Conservation (phyloP, 257 asterid species). For the Thymus quinquecostatus region DNA sequence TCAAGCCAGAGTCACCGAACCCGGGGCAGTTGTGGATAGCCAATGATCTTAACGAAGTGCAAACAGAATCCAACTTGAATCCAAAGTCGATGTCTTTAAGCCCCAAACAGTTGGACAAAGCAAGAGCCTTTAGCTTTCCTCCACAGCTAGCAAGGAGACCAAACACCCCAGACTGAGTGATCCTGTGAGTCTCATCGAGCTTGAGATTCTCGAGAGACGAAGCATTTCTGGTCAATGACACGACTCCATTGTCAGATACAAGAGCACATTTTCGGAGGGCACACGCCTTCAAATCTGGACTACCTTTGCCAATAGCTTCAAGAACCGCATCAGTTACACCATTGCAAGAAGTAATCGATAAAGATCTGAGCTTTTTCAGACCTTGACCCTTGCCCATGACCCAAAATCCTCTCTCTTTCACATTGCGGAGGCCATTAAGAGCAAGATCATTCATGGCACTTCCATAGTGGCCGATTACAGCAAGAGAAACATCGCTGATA, state of each 20-base stretch:
- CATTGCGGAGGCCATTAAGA: constrained; percentile 61
- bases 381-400: constrained; percentile 92
- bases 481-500: constrained; percentile 78
- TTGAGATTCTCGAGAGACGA: constrained; percentile 62
- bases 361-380: constrained; percentile 67
- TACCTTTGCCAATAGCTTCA: constrained; percentile 69
- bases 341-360: constrained; percentile 62
- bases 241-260: constrained; percentile 76
- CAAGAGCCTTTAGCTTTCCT: constrained; percentile 61
- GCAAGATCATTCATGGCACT: constrained; percentile 59
- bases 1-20: constrained; percentile 60
- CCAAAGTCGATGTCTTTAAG: constrained; percentile 50
- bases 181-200: constrained; percentile 75
- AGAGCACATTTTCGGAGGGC: constrained; percentile 55
- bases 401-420: constrained; percentile 94
- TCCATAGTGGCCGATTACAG: constrained; percentile 89
- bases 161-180: constrained; percentile 72
- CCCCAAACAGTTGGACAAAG: constrained; percentile 72
- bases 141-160: constrained; percentile 62
- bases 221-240: constrained; percentile 60
- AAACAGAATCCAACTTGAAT: constrained; percentile 40
- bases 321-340: constrained; percentile 76
- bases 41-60: constrained; percentile 64
- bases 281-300: constrained; percentile 65
- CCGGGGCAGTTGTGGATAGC: constrained; percentile 76